Evolutionary conservation across 192 early-diverging fungal genomes (phyloP).

Genomic region (Mortierella antarctica): DNA sequence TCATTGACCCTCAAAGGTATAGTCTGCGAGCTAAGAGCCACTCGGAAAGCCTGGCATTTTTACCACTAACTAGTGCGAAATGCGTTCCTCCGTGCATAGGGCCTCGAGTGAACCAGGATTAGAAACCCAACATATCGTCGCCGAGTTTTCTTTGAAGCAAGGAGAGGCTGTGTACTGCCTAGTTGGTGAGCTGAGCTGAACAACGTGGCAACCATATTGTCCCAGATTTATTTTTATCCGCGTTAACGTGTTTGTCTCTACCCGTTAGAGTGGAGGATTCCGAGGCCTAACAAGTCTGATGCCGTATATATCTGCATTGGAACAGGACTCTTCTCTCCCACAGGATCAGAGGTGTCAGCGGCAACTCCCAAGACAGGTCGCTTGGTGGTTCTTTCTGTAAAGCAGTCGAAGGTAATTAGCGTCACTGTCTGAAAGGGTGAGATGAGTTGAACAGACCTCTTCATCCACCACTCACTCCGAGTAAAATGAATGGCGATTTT

Average conservation of each 20-base stretch:
- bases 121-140: slow-evolving; percentile 24
- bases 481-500: background rate
- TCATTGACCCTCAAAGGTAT: slow-evolving; percentile 37
- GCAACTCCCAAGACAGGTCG: slow-evolving; percentile 36
- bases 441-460: too few relatives aligned
- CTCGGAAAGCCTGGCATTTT: too few relatives aligned
- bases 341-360: slow-evolving; percentile 32
- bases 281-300: slow-evolving; percentile 33
- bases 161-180: slow-evolving; percentile 36
- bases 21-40: too few relatives aligned
- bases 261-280: slow-evolving; percentile 38
- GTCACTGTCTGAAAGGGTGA: background rate
- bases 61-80: too few relatives aligned
- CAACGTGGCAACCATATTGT: too few relatives aligned
- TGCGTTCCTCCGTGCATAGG: background rate
- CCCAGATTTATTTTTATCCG: too few relatives aligned
- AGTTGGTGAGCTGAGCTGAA: slow-evolving; percentile 6
- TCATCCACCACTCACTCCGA: background rate
- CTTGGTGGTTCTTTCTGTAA: slow-evolving; percentile 31
- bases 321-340: slow-evolving; percentile 43
- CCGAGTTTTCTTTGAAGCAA: slow-evolving; percentile 17
- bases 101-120: slow-evolving; percentile 11
- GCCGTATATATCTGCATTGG: slow-evolving; percentile 39
- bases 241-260: background rate
- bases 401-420: slow-evolving; percentile 32